Evolutionary conservation across 345 rosid species (phyloP), one percentile per base, ranked within the genome.

Genomic region (Cardiospermum halicacabum): DNA sequence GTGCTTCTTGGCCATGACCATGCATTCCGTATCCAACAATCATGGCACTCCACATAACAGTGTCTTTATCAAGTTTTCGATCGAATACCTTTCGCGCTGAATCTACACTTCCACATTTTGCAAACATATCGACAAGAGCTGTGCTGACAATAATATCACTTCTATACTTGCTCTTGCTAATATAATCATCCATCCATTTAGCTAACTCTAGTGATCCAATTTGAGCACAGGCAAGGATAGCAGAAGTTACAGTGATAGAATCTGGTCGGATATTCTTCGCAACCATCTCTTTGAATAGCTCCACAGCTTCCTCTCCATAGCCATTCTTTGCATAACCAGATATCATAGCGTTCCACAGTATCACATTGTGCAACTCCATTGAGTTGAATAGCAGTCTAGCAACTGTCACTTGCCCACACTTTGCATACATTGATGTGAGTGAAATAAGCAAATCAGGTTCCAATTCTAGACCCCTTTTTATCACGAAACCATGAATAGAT

Each of bases 261-360:
- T 88, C 88, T 0, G 75, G 75, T 73, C 47, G 70, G 47, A 78
- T 61, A 34, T 75, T 76, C 60, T 70, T 70, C 8, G 34, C 43
- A 58, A 68, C 75, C 88, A 88, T 88, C 60, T 69, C 68, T 22
- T 60, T 79, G 67, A 84, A 88, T 64, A 84, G 67, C 57, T 75
- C 78, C 42, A 84, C 66, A 57, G 86, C 89, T 58, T 85, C 80
- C 62, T 73, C 82, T 7, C 89, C 81, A 49, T 74, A 75, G n/a
- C 92, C 92, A 62, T 86, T 86, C 53, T 84, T 89, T 0, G 80
- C 80, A 67, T 86, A 84, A 37, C 89, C 92, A 72, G 96, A 88
- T 59, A 84, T 86, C 92, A 88, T 84, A 28, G 86, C 86, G 60
- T 86, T 86, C 90, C 88, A 81, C 67, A 86, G 67, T 21, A 82